Evolutionary conservation across 108 stramenopile species (phyloP), one percentile per base, ranked within the genome.

Genomic region (Cyclotella atomus): DNA sequence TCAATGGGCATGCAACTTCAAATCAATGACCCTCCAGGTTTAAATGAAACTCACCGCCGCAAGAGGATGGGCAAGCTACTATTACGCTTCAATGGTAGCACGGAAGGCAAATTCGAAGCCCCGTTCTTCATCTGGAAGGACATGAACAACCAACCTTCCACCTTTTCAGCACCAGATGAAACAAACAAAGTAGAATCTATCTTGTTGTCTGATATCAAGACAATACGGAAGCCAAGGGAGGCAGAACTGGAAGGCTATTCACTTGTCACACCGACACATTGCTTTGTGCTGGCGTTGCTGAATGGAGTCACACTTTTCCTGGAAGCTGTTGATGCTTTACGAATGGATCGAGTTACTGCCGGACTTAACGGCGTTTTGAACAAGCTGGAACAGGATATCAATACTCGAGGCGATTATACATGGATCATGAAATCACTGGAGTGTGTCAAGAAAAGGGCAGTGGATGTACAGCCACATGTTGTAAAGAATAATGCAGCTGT

Each of bases 111-210:
- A 21, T 47, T 30, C 46, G 29, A 29, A 38, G 2, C 36, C 0
- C 64, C 64, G n/a, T 47, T 30, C 21, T 65, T 65, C 29, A 65
- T 29, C 17, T 65, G 64, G 64, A 47, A 47, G 27, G 64, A 61
- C 36, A 61, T 43, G 38, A 41, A 41, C 36, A 21, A 21, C 20
- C 21, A 20, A 36, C 4, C 60, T 2, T 36, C 60, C 35, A 7
- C 19, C 2, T 61, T 61, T 20, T 23, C 60, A 8, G 19, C 60
- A 23, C 38, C 60, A 1, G n/a, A 16, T 29, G 46, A 27, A 1
- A 25, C 45, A 8, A n/a, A 65, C 29, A 30, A 46, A 47, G 19
- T 65, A 47, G 29, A 29, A 47, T 46, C 64, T 12, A 30, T 65
- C 35, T 9, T 17, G 14, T 21, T 65, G 2, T 65, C 35, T 47